Evolutionary conservation across 805 yeast genomes (phyloP).

Genomic region (Barnettozyma populi): DNA sequence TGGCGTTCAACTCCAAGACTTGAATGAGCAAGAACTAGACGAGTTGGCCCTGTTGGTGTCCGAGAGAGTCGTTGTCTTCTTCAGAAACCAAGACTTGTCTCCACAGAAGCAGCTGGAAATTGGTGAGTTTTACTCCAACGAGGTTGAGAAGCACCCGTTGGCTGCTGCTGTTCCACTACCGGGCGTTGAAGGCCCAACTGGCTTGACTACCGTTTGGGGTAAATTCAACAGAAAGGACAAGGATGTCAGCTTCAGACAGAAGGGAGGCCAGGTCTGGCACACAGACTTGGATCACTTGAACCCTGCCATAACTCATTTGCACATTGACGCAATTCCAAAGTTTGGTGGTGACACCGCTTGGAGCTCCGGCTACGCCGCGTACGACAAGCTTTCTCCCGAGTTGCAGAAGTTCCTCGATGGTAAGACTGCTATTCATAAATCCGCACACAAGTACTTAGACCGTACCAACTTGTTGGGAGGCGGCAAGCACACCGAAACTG

Average conservation of each 20-base stretch:
- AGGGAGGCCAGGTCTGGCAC: conserved; percentile 36
- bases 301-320: conserved; percentile 48
- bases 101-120: conserved; percentile 16
- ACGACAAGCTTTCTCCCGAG: conserved; percentile 49
- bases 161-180: conserved; percentile 30
- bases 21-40: conserved; percentile 39
- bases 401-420: conserved; percentile 47
- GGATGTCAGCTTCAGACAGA: conserved; percentile 5
- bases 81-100: conserved; percentile 21
- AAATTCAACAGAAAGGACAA: conserved; percentile 23
- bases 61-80: conserved; percentile 47
- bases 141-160: conserved; percentile 37
- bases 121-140: conserved; percentile 24
- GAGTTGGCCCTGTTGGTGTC: conserved; percentile 43
- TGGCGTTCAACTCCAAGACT: conserved; percentile 39
- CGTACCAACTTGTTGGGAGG: conserved; percentile 42
- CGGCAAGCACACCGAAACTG: conserved; percentile 41
- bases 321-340: conserved; percentile 42
- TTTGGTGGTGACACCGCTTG: conserved; percentile 55
- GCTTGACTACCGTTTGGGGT: conserved; percentile 33
- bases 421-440: conserved; percentile 41
- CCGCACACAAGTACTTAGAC: conserved; percentile 36
- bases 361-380: conserved; percentile 52
- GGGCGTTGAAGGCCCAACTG: conserved; percentile 20
- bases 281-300: conserved; percentile 54